Conservation (phyloP, 495 filamentous ascomycete genomes). For the Cryomyces antarcticus region DNA sequence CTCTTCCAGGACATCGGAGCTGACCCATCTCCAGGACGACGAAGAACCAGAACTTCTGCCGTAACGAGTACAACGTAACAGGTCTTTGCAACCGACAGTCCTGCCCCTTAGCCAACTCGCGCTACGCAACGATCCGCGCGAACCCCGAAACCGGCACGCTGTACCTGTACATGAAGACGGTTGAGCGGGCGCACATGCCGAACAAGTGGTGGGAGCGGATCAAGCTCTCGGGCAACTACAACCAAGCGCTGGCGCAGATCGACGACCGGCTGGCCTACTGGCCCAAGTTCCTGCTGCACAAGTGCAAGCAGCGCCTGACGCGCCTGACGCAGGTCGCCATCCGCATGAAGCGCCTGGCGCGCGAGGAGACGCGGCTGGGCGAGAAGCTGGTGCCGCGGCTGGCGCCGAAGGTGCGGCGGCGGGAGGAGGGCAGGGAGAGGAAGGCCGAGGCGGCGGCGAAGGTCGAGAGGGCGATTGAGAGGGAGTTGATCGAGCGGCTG, state of each 20-base stretch:
- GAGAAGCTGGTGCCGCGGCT: conserved; percentile 77
- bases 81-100: conserved; percentile 89
- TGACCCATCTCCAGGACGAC: conserved; percentile 38
- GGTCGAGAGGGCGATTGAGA: conserved; percentile 87
- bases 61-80: conserved; percentile 88
- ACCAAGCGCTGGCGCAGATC: conserved; percentile 68
- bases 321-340: conserved; percentile 84
- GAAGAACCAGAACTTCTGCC: conserved; percentile 85
- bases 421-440: conserved; percentile 78
- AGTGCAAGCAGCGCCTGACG: conserved; percentile 94
- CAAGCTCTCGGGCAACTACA: conserved; percentile 76
- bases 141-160: conserved; percentile 62
- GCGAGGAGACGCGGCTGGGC: conserved; percentile 77
- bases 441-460: conserved; percentile 90
- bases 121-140: conserved; percentile 83
- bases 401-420: conserved; percentile 74
- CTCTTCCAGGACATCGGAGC: background rate
- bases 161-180: conserved; percentile 95
- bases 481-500: conserved; percentile 81
- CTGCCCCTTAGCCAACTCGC: conserved; percentile 86
- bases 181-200: conserved; percentile 79
- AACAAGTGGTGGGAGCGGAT: conserved; percentile 90
- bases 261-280: conserved; percentile 83
- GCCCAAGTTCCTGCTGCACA: conserved; percentile 88
- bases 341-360: conserved; percentile 60